Evolutionary conservation across 768 basidiomycete species (phyloP).

Genomic region (Russula lepida): DNA sequence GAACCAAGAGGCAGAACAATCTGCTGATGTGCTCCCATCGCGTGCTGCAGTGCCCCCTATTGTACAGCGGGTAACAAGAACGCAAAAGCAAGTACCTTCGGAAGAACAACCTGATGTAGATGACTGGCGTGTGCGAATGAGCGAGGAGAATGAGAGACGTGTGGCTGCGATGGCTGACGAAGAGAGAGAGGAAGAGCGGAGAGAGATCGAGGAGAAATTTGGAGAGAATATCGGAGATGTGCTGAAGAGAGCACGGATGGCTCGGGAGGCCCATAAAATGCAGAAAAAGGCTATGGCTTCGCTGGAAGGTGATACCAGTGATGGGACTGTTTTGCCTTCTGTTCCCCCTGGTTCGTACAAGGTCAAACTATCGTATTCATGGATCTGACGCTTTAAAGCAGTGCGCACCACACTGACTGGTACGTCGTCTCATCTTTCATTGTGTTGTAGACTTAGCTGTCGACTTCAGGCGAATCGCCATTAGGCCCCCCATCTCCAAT

Average conservation of each 20-base stretch:
- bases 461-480: not conserved
- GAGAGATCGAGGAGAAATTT: slow-evolving; percentile 62
- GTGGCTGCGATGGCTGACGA: slow-evolving; percentile 64
- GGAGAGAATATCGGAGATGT: slow-evolving; percentile 58
- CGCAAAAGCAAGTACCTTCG: not conserved
- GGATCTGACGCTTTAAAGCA: not conserved
- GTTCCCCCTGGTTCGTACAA: not conserved
- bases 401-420: not conserved
- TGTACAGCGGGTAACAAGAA: slow-evolving; percentile 16
- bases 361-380: not conserved
- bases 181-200: slow-evolving; percentile 57
- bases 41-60: slow-evolving; percentile 20
- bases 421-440: not conserved
- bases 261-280: slow-evolving; percentile 32
- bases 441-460: not conserved
- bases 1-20: slow-evolving; percentile 24
- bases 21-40: slow-evolving; percentile 16
- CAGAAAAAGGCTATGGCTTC: not conserved
- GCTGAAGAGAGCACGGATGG: slow-evolving; percentile 45
- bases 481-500: slow-evolving; percentile 30
- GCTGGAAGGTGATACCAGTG: not conserved
- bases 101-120: slow-evolving; percentile 8
- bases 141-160: slow-evolving; percentile 53
- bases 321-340: not conserved
- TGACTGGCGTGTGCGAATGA: slow-evolving; percentile 49